phyloP scores from a whole-genome alignment of 306 rosid genomes.

The Glycyrrhiza uralensis region DNA sequence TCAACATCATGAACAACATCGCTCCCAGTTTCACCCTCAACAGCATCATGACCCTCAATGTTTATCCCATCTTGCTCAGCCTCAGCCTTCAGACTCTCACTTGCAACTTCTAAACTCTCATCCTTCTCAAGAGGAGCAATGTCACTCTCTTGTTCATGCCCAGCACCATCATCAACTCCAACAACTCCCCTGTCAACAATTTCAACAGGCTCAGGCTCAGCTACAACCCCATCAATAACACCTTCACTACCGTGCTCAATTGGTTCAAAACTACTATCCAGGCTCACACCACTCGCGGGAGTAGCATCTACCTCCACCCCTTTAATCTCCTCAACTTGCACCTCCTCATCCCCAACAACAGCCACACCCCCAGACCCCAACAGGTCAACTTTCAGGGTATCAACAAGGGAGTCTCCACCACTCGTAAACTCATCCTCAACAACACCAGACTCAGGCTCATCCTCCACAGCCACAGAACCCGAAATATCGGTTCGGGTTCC shows the following conservation, averaged over 20 bases:
- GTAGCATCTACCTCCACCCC: conserved; percentile 40
- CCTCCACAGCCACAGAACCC: conserved; percentile 28
- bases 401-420: conserved; percentile 42
- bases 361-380: conserved; percentile 37
- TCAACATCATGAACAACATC: neutral
- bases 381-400: conserved; percentile 26
- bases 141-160: conserved; percentile 12
- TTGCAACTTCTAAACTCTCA: conserved; percentile 11
- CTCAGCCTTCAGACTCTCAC: neutral
- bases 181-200: conserved; percentile 4
- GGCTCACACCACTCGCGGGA: conserved; percentile 23
- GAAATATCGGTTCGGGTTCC: conserved; percentile 3
- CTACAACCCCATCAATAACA: neutral
- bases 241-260: conserved; percentile 2
- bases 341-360: conserved; percentile 46
- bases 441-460: conserved; percentile 5
- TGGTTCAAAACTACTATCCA: conserved; percentile 52
- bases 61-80: conserved; percentile 5
- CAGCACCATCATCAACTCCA: conserved; percentile 5
- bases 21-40: conserved; percentile 22
- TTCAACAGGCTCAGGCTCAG: conserved; percentile 11
- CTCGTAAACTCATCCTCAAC: conserved; percentile 10
- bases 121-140: conserved; percentile 22
- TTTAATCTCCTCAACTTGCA: conserved; percentile 29
- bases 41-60: conserved; percentile 27